Conservation (phyloP, 345 rosid genomes). For the Eucalyptus cloeziana region DNA sequence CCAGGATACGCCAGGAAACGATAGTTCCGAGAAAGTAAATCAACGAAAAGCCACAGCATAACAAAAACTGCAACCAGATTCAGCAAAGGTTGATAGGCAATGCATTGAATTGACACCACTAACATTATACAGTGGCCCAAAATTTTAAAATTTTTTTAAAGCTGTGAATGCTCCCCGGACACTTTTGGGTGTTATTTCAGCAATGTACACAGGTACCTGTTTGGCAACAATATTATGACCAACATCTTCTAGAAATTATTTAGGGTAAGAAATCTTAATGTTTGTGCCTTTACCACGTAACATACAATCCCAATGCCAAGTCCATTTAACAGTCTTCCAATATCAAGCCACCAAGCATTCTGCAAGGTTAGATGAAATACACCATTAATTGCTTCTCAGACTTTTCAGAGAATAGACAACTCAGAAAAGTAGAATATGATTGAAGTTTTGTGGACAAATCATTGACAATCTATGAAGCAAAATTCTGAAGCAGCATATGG, state of each 20-base stretch:
- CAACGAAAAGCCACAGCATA: slow-evolving; percentile 5
- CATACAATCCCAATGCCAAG: slow-evolving; percentile 12
- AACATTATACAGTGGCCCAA: not conserved
- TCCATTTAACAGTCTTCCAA: slow-evolving; percentile 21
- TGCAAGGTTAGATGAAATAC: not conserved
- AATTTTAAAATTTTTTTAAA: not conserved
- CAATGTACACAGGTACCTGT: slow-evolving; percentile 7
- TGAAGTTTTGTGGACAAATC: not conserved
- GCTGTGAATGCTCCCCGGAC: slow-evolving; percentile 4
- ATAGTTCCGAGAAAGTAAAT: slow-evolving; percentile 7
- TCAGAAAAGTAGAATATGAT: not conserved
- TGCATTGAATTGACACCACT: not conserved
- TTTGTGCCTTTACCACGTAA: slow-evolving; percentile 15
- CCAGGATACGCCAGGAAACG: slow-evolving; percentile 16
- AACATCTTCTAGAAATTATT: not conserved
- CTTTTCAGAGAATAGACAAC: not conserved
- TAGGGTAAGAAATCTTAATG: not conserved
- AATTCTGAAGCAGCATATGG: not conserved
- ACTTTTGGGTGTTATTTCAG: slow-evolving; percentile 7
- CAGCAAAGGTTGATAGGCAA: not conserved
- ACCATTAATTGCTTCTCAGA: not conserved
- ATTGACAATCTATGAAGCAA: not conserved
- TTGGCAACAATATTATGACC: not conserved
- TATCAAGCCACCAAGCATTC: slow-evolving; percentile 18
- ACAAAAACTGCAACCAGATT: not conserved